Conservation (phyloP, 192 early-diverging fungal species). For the Allomyces arbusculus region DNA sequence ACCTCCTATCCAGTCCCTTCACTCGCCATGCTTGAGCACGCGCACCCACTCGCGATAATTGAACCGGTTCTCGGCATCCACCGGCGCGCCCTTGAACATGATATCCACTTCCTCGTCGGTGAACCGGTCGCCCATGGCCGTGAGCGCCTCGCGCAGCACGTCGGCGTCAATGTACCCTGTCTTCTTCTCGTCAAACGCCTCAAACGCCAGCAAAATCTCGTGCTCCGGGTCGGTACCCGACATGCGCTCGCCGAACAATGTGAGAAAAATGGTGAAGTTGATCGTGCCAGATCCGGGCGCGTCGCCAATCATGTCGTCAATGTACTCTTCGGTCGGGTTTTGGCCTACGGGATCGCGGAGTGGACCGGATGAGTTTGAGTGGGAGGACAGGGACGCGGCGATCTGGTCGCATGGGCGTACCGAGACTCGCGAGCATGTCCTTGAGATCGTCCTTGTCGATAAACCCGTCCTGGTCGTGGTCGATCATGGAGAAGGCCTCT, state of each 20-base stretch:
- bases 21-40: conserved; percentile 86
- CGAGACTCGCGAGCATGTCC: conserved; percentile 65
- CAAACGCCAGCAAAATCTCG: conserved; percentile 80
- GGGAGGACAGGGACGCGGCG: conserved; percentile 1
- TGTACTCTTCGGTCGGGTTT: conserved; percentile 49
- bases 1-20: background rate
- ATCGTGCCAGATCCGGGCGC: conserved; percentile 54
- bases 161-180: conserved; percentile 63
- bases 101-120: conserved; percentile 79
- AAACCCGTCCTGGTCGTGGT: conserved; percentile 78
- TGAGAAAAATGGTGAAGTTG: conserved; percentile 95
- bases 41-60: conserved; percentile 84
- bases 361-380: background rate
- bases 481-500: conserved; percentile 89
- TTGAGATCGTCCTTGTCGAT: conserved; percentile 83
- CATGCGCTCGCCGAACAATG: conserved; percentile 84
- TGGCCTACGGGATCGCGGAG: conserved; percentile 23
- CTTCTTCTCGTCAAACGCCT: conserved; percentile 70
- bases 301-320: conserved; percentile 80
- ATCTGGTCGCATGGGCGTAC: conserved; percentile 12
- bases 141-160: conserved; percentile 67
- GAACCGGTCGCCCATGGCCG: conserved; percentile 83
- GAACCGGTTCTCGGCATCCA: conserved; percentile 54
- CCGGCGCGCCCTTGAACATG: conserved; percentile 76
- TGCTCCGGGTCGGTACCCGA: conserved; percentile 76